Percentiles rank a stretch among this genome's conserved stretches.
phyloP scores from a whole-genome alignment of 805 yeast genomes.

The Hagleromyces aurorensis region DNA sequence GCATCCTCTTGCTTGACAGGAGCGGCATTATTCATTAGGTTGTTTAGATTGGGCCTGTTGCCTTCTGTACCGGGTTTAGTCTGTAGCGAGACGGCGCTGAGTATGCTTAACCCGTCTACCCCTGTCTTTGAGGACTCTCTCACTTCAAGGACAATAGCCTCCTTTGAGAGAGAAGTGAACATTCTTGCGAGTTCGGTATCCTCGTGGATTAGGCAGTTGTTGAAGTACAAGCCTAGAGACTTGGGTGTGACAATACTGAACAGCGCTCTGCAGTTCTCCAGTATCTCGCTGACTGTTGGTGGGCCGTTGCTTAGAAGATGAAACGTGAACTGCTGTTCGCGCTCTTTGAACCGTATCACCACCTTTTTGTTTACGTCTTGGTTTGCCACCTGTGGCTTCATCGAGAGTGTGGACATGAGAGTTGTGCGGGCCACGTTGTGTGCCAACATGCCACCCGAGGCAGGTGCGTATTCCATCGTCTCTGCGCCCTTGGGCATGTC shows the following conservation, averaged over 20 bases:
- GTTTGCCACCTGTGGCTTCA: conserved; percentile 33
- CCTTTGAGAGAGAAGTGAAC: conserved; percentile 31
- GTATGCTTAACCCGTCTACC: conserved; percentile 22
- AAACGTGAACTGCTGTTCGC: conserved; percentile 56
- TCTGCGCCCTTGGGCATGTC: conserved; percentile 8
- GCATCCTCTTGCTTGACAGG: conserved; percentile 3
- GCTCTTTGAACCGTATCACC: conserved; percentile 43
- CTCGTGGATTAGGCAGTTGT: conserved; percentile 30
- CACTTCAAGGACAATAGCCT: conserved; percentile 37
- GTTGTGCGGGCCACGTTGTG: conserved; percentile 7
- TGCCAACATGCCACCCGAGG: not conserved
- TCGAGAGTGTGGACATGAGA: conserved; percentile 24
- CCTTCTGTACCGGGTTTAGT: conserved; percentile 8
- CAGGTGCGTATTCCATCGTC: no score
- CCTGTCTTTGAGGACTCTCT: conserved; percentile 13
- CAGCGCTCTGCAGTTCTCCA: conserved; percentile 68
- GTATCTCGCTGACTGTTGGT: conserved; percentile 70
- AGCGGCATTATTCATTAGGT: conserved; percentile 9
- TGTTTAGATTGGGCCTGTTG: conserved; percentile 14
- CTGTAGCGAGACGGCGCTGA: conserved; percentile 26
- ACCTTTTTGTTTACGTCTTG: conserved; percentile 34
- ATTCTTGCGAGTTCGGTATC: conserved; percentile 42
- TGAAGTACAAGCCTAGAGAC: conserved; percentile 17
- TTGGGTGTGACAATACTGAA: conserved; percentile 42
- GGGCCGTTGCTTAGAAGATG: conserved; percentile 61